phyloP scores from a whole-genome alignment of 2,329 filamentous ascomycete species.

The Corynespora cassiicola region DNA sequence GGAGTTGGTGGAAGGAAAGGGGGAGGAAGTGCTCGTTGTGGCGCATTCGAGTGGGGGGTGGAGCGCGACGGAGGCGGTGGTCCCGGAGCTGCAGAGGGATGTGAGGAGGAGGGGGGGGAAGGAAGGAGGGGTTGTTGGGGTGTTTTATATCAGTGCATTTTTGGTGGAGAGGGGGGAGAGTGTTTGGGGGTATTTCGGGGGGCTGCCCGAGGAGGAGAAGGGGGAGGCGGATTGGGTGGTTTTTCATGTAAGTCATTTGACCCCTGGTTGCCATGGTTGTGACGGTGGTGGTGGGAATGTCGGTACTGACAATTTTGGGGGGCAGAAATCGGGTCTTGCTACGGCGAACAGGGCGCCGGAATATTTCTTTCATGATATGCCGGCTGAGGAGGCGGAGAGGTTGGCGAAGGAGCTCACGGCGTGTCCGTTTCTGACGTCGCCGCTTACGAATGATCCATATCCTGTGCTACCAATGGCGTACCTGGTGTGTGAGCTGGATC shows the following conservation, averaged over 20 bases:
- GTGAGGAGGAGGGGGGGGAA: conserved; percentile 1
- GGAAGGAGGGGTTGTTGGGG: conserved; percentile 5
- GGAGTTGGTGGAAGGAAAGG: conserved; percentile 7
- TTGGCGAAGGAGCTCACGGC: conserved; percentile 3
- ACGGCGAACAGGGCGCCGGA: not conserved
- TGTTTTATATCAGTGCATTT: conserved; percentile 7
- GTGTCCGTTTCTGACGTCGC: conserved; percentile 2
- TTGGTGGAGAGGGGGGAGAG: conserved; percentile 5
- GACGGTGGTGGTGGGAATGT: too few relatives aligned
- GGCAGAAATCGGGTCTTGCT: too few relatives aligned
- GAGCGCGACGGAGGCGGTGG: conserved; percentile 5
- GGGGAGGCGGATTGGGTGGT: not conserved
- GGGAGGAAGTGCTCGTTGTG: conserved; percentile 8
- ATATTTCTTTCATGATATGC: conserved; percentile 5
- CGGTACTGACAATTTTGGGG: too few relatives aligned
- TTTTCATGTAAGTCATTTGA: not conserved
- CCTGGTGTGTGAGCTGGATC: conserved; percentile 5
- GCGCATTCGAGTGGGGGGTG: conserved; percentile 12
- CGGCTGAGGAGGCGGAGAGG: not conserved
- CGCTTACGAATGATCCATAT: conserved; percentile 9
- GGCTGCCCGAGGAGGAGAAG: too few relatives aligned
- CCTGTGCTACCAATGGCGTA: conserved; percentile 6
- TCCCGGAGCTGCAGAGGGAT: conserved; percentile 7
- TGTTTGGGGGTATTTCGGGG: too few relatives aligned
- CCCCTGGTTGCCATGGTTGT: not conserved